Percentiles rank a stretch among this genome's conserved stretches.
Evolutionary conservation across 1,284 basidiomycete species (phyloP).

Genomic region (Moniliella sp.): DNA sequence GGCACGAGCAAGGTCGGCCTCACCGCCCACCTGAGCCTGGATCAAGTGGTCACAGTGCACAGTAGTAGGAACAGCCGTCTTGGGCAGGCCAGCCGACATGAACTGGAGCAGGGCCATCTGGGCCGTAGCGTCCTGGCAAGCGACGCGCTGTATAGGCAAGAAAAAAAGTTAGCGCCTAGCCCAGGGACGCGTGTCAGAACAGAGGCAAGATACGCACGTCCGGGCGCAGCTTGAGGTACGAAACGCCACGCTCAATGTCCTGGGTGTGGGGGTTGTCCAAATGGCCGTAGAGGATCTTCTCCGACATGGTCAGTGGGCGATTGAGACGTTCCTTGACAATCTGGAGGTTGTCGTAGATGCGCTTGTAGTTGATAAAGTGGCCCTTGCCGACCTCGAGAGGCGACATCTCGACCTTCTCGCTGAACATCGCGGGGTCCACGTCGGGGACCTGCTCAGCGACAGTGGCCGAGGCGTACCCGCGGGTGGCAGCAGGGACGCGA

Average conservation of each 20-base stretch:
- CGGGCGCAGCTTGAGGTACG: slow-evolving; percentile 33
- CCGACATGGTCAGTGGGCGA: slow-evolving; percentile 27
- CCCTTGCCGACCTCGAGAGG: slow-evolving; percentile 29
- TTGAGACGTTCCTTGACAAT: slow-evolving; percentile 32
- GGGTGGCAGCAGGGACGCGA: too few species aligned
- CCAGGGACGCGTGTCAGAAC: slow-evolving; percentile 4
- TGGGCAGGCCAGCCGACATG: slow-evolving; percentile 78
- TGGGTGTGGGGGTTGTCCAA: slow-evolving; percentile 21
- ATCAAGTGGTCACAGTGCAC: slow-evolving; percentile 95
- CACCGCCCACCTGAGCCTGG: slow-evolving; percentile 82
- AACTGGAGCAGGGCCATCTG: slow-evolving; percentile 99
- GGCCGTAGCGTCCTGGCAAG: slow-evolving; percentile 97
- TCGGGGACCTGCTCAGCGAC: slow-evolving; percentile 26
- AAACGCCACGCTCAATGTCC: slow-evolving; percentile 26
- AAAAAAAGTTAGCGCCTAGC: neutral
- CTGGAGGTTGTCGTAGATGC: slow-evolving; percentile 30
- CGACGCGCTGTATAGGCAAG: slow-evolving; percentile 62
- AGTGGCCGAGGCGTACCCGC: slow-evolving; percentile 19
- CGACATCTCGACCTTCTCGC: slow-evolving; percentile 32
- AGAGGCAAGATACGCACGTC: slow-evolving; percentile 10
- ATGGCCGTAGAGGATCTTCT: slow-evolving; percentile 35
- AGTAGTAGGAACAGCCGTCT: slow-evolving; percentile 70
- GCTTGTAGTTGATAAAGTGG: slow-evolving; percentile 32
- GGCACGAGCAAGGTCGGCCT: slow-evolving; percentile 75
- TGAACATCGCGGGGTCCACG: slow-evolving; percentile 18